These are phyloP conservation scores for Sclerotinia subarctica DNA, from an alignment of 2,329 filamentous ascomycete species.

Conservation along the genomic window DNA sequence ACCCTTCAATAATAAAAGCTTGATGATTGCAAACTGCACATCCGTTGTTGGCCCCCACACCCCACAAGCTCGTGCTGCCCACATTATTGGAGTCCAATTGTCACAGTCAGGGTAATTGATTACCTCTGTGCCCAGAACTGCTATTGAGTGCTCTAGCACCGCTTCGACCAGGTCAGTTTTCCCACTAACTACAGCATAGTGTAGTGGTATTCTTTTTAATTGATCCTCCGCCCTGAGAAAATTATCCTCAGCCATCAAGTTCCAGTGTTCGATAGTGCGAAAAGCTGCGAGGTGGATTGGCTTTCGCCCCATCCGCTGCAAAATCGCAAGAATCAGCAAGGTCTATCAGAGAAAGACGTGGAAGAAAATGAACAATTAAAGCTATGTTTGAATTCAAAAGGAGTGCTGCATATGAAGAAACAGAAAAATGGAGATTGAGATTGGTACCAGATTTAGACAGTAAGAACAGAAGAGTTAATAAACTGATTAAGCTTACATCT, in stretches of 20 bases:
- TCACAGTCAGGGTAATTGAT: background rate
- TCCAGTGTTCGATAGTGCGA: background rate
- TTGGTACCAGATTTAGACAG: too few species aligned
- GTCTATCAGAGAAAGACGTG: too few species aligned
- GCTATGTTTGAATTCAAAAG: too few species aligned
- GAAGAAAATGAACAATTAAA: too few species aligned
- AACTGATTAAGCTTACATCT: background rate
- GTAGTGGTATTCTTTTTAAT: background rate
- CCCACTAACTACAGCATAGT: slow-evolving; percentile 4
- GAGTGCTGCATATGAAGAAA: too few species aligned
- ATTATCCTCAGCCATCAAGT: background rate
- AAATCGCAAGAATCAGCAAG: too few species aligned
- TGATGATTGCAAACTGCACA: background rate
- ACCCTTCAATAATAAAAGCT: background rate
- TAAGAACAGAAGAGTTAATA: too few species aligned
- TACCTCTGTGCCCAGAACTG: background rate
- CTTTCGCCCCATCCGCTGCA: background rate
- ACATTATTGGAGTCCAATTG: background rate
- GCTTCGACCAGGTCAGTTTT: background rate
- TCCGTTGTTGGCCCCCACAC: background rate
- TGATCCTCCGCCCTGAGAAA: background rate
- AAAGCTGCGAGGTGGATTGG: background rate
- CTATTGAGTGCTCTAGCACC: background rate
- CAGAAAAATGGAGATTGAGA: too few species aligned
- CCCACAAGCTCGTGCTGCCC: background rate